These are phyloP conservation scores for Cladosporium sp. DNA, from an alignment of 2,329 filamentous ascomycete species.

Conservation along the genomic window DNA sequence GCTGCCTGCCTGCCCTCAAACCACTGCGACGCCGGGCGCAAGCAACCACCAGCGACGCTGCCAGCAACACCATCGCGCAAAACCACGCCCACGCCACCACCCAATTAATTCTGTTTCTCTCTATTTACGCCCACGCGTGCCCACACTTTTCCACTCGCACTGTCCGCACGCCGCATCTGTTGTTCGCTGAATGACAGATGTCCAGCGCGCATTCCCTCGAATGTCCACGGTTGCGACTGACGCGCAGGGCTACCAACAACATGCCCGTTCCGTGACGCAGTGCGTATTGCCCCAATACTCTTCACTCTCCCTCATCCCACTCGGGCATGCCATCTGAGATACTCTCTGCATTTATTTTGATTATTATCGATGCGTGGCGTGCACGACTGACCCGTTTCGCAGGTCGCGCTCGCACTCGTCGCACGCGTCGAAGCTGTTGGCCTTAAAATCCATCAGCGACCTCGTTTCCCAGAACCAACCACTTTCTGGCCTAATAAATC, in stretches of 20 bases:
- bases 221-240: slow-evolving; percentile 14
- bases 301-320: slow-evolving; percentile 26
- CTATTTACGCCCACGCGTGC: not conserved
- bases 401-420: slow-evolving; percentile 20
- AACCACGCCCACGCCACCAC: not conserved
- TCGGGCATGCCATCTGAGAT: not conserved
- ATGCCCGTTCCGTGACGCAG: slow-evolving; percentile 17
- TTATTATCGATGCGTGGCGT: slow-evolving; percentile 43
- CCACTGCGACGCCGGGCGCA: slow-evolving; percentile 7
- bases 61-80: not conserved
- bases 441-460: slow-evolving; percentile 24
- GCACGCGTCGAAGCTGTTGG: slow-evolving; percentile 21
- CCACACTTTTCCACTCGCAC: not conserved
- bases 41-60: not conserved
- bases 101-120: not conserved
- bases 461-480: slow-evolving; percentile 25
- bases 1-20: not conserved
- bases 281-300: slow-evolving; percentile 22
- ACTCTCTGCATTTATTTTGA: slow-evolving; percentile 32
- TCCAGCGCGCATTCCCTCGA: slow-evolving; percentile 14
- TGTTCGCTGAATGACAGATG: slow-evolving; percentile 46
- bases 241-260: slow-evolving; percentile 16
- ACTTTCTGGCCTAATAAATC: slow-evolving; percentile 19
- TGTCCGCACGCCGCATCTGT: slow-evolving; percentile 29
- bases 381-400: slow-evolving; percentile 28